phyloP scores from a whole-genome alignment of 495 filamentous ascomycete genomes.

The Aspergillus coremiiformis region DNA sequence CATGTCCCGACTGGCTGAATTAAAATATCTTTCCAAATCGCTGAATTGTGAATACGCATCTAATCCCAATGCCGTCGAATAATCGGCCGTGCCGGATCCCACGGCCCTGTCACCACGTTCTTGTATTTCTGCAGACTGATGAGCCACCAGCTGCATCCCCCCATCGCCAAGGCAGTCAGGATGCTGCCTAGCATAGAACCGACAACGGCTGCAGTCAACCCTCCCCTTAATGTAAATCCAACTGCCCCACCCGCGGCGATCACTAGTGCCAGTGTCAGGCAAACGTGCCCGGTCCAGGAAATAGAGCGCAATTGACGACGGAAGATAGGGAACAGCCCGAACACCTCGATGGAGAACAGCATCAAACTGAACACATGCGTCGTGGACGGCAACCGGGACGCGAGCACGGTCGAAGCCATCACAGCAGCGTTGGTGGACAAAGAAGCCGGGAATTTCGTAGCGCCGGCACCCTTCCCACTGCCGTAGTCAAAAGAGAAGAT shows the following conservation, averaged over 20 bases:
- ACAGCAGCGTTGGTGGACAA: slow-evolving; percentile 91
- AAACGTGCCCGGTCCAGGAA: slow-evolving; percentile 75
- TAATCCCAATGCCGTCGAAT: slow-evolving; percentile 53
- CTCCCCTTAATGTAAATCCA: slow-evolving; percentile 63
- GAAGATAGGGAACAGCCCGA: slow-evolving; percentile 94
- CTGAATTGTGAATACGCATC: slow-evolving; percentile 3
- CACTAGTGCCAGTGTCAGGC: slow-evolving; percentile 71
- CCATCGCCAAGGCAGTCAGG: slow-evolving; percentile 70
- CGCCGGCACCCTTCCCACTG: slow-evolving; percentile 45
- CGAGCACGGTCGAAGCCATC: slow-evolving; percentile 90
- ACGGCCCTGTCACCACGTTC: slow-evolving; percentile 96
- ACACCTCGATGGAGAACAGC: slow-evolving; percentile 93
- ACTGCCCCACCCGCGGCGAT: slow-evolving; percentile 69
- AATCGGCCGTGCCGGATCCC: slow-evolving; percentile 92
- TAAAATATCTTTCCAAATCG: no score
- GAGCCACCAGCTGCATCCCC: slow-evolving; percentile 94
- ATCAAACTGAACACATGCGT: slow-evolving; percentile 94
- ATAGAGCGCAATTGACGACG: slow-evolving; percentile 75
- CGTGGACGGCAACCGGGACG: slow-evolving; percentile 76
- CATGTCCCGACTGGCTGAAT: no score
- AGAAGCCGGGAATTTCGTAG: slow-evolving; percentile 66
- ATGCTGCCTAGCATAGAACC: slow-evolving; percentile 66
- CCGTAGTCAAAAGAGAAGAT: slow-evolving; percentile 97
- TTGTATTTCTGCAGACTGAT: slow-evolving; percentile 97
- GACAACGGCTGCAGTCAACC: slow-evolving; percentile 65